Evolutionary conservation across 1,284 basidiomycete species (phyloP).

Genomic region (Ustilago tritici): DNA sequence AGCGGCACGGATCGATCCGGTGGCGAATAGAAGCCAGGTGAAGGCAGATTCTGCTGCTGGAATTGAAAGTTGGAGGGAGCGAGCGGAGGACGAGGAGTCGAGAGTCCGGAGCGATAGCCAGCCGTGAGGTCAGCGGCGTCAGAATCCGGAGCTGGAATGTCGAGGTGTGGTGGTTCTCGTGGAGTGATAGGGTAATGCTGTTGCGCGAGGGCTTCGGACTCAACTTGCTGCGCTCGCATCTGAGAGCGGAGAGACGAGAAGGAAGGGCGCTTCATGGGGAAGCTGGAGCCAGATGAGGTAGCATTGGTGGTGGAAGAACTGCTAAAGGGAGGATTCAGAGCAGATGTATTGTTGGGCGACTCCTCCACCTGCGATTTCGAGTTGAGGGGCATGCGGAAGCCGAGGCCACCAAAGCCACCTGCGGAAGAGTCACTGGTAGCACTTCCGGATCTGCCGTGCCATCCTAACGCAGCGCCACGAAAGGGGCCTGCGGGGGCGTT

Average conservation of each 20-base stretch:
- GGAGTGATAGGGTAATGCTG: slow-evolving; percentile 35
- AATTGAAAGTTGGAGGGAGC: slow-evolving; percentile 16
- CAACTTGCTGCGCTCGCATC: slow-evolving; percentile 26
- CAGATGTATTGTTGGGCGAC: slow-evolving; percentile 14
- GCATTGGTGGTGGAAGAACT: slow-evolving; percentile 6
- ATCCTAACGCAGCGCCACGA: slow-evolving; percentile 48
- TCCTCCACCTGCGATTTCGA: slow-evolving; percentile 17
- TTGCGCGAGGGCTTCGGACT: slow-evolving; percentile 18
- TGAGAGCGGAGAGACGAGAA: slow-evolving; percentile 36
- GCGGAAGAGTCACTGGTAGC: slow-evolving; percentile 53
- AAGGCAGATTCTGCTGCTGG: slow-evolving; percentile 26
- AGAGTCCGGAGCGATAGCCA: slow-evolving; percentile 42
- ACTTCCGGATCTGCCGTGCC: slow-evolving; percentile 49
- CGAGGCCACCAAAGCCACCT: slow-evolving; percentile 44
- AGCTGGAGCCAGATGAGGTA: slow-evolving; percentile 35
- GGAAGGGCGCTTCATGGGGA: slow-evolving; percentile 31
- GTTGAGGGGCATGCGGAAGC: slow-evolving; percentile 27
- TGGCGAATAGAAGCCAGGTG: slow-evolving; percentile 38
- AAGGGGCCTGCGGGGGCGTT: slow-evolving; percentile 41
- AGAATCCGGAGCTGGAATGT: slow-evolving; percentile 29
- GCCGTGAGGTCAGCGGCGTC: slow-evolving; percentile 48
- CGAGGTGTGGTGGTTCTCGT: slow-evolving; percentile 30
- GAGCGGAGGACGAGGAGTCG: slow-evolving; percentile 39
- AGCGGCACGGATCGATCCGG: slow-evolving; percentile 22
- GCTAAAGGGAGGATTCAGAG: slow-evolving; percentile 16